phyloP scores from a whole-genome alignment of 2,329 filamentous ascomycete species.

The Lasiodiplodia hormozganensis region DNA sequence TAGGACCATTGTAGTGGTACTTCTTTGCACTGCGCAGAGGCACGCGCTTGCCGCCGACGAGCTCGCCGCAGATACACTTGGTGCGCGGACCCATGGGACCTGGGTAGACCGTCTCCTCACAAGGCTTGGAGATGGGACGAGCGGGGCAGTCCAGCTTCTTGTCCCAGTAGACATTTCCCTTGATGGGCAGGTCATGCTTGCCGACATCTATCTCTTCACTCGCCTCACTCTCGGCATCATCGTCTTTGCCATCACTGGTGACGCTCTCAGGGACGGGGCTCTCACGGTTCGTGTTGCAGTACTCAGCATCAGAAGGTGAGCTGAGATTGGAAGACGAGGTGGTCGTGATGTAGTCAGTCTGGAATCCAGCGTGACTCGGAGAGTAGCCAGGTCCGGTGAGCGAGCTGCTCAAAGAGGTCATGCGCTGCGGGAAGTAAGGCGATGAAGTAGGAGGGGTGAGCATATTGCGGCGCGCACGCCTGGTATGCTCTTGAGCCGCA shows the following conservation, averaged over 20 bases:
- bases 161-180: not conserved
- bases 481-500: not conserved
- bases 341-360: too few relatives aligned
- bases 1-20: slow-evolving; percentile 1
- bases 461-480: not conserved
- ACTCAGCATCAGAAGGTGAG: not conserved
- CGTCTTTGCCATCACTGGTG: not conserved
- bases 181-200: not conserved
- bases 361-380: not conserved
- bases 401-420: not conserved
- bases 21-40: not conserved
- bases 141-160: slow-evolving; percentile 7
- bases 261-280: not conserved
- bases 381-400: not conserved
- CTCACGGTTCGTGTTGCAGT: not conserved
- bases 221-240: not conserved
- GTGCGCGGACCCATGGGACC: not conserved
- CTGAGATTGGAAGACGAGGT: not conserved
- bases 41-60: not conserved
- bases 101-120: not conserved
- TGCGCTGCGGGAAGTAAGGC: not conserved
- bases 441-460: not conserved
- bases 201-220: not conserved
- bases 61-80: slow-evolving; percentile 20
- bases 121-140: not conserved